These are phyloP conservation scores for Pseudozyma hubeiensis DNA, from an alignment of 1,284 basidiomycete genomes.

Conservation along the genomic window DNA sequence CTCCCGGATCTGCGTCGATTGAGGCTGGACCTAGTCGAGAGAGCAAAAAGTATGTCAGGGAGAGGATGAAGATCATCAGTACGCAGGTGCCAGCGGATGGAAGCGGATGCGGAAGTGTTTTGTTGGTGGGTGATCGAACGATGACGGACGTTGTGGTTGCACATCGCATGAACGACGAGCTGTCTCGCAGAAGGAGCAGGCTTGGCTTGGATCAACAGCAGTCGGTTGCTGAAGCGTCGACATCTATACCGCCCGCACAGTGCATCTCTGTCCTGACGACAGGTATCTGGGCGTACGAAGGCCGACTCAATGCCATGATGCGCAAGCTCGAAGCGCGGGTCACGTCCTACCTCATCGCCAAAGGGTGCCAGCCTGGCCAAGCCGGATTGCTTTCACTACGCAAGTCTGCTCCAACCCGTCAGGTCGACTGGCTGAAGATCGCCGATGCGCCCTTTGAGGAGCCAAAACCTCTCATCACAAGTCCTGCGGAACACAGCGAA, in stretches of 20 bases:
- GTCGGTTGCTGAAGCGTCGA: constrained; percentile 1
- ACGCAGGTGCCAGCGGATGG: constrained; percentile 75
- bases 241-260: constrained; percentile 17
- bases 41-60: constrained; percentile 23
- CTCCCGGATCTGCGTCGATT: constrained; percentile 17
- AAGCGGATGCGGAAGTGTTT: constrained; percentile 71
- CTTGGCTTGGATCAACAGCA: constrained; percentile 43
- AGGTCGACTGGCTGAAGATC: constrained; percentile 32
- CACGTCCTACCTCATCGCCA: constrained; percentile 33
- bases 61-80: constrained; percentile 23
- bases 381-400: constrained; percentile 25
- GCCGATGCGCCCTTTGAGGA: neutral
- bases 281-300: constrained; percentile 63
- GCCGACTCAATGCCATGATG: constrained; percentile 63
- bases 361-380: constrained; percentile 45
- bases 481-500: neutral
- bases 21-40: constrained; percentile 39
- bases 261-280: constrained; percentile 68
- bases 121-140: constrained; percentile 88
- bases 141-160: constrained; percentile 91
- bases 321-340: constrained; percentile 56
- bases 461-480: neutral
- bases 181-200: constrained; percentile 28
- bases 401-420: neutral
- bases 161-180: constrained; percentile 73